Evolutionary conservation across 2,329 filamentous ascomycete species (phyloP), one percentile per base, ranked within the genome.

Genomic region (Elsinoe fawcettii): DNA sequence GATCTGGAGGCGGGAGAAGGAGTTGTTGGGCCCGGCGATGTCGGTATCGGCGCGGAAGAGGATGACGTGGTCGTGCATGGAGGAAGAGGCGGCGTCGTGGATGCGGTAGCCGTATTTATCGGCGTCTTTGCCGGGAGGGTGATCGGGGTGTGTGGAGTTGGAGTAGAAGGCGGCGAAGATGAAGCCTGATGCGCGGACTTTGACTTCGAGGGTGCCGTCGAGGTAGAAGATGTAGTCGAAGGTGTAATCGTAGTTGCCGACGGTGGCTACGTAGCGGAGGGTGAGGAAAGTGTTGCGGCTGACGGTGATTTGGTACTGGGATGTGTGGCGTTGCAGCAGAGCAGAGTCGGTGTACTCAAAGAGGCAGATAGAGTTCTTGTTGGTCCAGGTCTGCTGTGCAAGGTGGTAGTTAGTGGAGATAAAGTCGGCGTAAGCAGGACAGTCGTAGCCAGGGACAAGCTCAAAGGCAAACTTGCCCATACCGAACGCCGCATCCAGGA

Each of bases 161-260:
- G 62, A 64, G 61, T 72, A 77, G 64, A 74, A 80, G 0, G 77
- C 74, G 0, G 71, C 71, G 63, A 79, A 75, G 58, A 83, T 80
- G 62, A 79, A 82, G 0, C 83, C 78, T 0, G 73, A 76, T 1
- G 79, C 77, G 8, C 77, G 69, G 1, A 79, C 75, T 53, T 80
- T 75, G 36, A 81, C 73, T 9, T 75, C 69, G 5, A 82, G 73
- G 3, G 73, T 74, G 2, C 79, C 79, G 59, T 82, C 79, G 7
- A 77, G 63, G 63, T 73, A 75, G 66, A 82, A 82, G 14, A 70
- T 67, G 62, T 81, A 81, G 49, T 71, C 71, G 54, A 80, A 75
- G n/a, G 73, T 73, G 59, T 73, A 76, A 60, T 81, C 79, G 63
- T 82, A 81, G 66, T 81, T 82, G 1, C 77, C 78, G 2, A 82